phyloP scores from a whole-genome alignment of 192 early-diverging fungal species.

The Linnemannia schmuckeri region DNA sequence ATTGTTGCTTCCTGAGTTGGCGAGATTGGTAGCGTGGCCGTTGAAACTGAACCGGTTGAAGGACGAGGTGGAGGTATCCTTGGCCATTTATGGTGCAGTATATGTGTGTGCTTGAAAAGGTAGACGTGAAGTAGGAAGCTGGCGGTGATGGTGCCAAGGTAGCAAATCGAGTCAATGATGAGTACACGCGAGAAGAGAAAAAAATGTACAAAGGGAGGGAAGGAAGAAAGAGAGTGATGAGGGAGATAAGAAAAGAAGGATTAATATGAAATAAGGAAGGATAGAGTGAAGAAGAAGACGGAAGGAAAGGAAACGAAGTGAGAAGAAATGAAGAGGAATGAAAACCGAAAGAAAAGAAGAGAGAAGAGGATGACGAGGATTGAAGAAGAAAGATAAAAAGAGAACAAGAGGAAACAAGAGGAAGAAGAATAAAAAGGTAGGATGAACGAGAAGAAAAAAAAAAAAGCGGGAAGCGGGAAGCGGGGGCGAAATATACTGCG shows the following conservation, averaged over 20 bases:
- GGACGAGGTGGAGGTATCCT: constrained; percentile 32
- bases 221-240: not conserved
- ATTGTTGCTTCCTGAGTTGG: not conserved
- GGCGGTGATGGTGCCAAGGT: not conserved
- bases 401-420: not conserved
- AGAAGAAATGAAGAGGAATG: not conserved
- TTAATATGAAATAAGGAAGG: no score
- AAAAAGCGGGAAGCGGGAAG: constrained; percentile 15
- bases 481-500: not conserved
- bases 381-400: not conserved
- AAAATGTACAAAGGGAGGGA: not conserved
- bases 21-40: constrained; percentile 8
- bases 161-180: not conserved
- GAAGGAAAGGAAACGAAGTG: not conserved
- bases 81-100: constrained; percentile 4
- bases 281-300: not conserved
- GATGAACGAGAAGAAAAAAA: not conserved
- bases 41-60: constrained; percentile 41
- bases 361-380: not conserved
- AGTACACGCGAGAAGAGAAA: not conserved
- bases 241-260: not conserved
- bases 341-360: not conserved
- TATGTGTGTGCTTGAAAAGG: not conserved
- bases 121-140: not conserved
- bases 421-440: not conserved